A percentile compares a stretch with the other conserved stretches of the same genome.
Evolutionary conservation across 495 filamentous ascomycete species (phyloP).

Genomic region (Podospora conica): DNA sequence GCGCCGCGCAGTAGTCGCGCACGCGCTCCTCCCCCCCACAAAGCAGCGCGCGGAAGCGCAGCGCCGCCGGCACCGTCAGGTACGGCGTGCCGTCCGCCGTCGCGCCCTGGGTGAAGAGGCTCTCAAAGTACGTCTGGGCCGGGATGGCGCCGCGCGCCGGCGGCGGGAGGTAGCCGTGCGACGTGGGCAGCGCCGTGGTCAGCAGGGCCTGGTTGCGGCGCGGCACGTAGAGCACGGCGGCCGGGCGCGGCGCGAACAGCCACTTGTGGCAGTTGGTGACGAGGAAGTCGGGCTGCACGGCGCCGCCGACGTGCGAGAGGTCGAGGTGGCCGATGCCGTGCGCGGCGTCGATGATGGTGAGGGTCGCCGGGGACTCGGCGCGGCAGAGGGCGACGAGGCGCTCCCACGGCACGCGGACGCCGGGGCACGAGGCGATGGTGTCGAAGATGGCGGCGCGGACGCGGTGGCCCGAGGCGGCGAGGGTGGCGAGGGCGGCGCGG

Average conservation of each 20-base stretch:
- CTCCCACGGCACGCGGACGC: slow-evolving; percentile 70
- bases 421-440: slow-evolving; percentile 62
- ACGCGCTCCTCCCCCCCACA: slow-evolving; percentile 71
- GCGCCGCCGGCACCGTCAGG: slow-evolving; percentile 56
- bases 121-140: slow-evolving; percentile 43
- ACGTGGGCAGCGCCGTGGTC: slow-evolving; percentile 62
- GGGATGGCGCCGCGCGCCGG: slow-evolving; percentile 12
- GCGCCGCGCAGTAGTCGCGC: slow-evolving; percentile 45
- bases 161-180: slow-evolving; percentile 43
- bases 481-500: slow-evolving; percentile 34
- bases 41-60: slow-evolving; percentile 55
- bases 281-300: slow-evolving; percentile 64
- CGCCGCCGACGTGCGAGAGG: slow-evolving; percentile 47
- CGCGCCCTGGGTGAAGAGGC: slow-evolving; percentile 63
- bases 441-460: slow-evolving; percentile 63
- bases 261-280: slow-evolving; percentile 75
- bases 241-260: slow-evolving; percentile 71
- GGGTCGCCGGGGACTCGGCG: slow-evolving; percentile 44
- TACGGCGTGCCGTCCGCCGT: slow-evolving; percentile 65
- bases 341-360: slow-evolving; percentile 59
- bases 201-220: slow-evolving; percentile 63
- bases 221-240: slow-evolving; percentile 69
- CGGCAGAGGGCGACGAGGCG: slow-evolving; percentile 53
- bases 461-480: slow-evolving; percentile 38
- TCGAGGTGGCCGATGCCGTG: slow-evolving; percentile 68